Conservation (phyloP, 495 filamentous ascomycete genomes). For the Trichoderma parareesei region DNA sequence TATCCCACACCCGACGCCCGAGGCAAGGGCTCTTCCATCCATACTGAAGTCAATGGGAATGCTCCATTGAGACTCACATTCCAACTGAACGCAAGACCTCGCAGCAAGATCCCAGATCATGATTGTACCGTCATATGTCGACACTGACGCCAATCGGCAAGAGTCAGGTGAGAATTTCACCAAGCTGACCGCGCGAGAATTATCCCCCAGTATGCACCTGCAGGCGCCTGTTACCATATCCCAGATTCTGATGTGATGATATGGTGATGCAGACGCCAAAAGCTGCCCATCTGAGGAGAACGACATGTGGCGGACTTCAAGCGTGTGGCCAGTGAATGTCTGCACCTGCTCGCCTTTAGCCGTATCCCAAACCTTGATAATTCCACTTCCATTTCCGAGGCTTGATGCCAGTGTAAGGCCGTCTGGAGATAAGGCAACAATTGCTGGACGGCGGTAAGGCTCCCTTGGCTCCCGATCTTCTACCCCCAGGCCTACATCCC, state of each 20-base stretch:
- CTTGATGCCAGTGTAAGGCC: conserved; percentile 12
- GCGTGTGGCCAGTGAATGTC: not conserved
- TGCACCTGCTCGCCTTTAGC: not conserved
- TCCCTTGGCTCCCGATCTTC: conserved; percentile 16
- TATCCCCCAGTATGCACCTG: no score
- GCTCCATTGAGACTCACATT: no score
- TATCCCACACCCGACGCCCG: no score
- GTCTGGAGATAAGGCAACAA: conserved; percentile 18
- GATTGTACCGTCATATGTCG: no score
- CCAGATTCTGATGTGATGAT: not conserved
- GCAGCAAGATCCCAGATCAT: no score
- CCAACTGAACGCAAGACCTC: no score
- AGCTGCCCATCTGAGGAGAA: not conserved
- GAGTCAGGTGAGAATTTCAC: no score
- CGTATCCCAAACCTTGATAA: conserved; percentile 10
- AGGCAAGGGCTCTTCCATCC: no score
- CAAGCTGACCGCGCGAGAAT: no score
- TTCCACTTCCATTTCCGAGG: conserved; percentile 4
- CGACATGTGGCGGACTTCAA: not conserved
- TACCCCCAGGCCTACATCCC: conserved; percentile 19
- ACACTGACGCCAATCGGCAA: no score
- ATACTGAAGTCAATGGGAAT: no score
- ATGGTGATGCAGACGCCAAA: not conserved
- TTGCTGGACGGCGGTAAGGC: not conserved
- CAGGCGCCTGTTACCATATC: not conserved